Evolutionary conservation across 2,329 filamentous ascomycete genomes (phyloP), one percentile per base, ranked within the genome.

Genomic region (Septoria linicola): DNA sequence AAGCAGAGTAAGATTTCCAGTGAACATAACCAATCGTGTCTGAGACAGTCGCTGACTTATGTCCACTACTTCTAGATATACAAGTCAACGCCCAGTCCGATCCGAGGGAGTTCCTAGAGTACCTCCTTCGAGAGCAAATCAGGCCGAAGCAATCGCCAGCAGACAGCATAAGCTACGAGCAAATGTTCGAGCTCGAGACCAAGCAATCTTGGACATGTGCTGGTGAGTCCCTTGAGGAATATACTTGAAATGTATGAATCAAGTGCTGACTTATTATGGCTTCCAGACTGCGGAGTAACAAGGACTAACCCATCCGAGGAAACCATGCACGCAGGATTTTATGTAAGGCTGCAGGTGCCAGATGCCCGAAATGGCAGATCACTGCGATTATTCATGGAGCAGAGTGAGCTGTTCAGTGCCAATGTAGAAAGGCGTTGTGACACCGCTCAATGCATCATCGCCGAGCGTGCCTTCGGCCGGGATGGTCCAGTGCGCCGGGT

Each of bases 61-160:
- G n/a, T n/a, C n/a, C n/a, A n/a, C 4, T 17, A 45, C 19, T 36
- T 36, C n/a, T 11, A 41, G 3, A 39, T 39, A 13, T 8, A 52
- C 10, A 19, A 34, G 11, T n/a, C n/a, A n/a, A n/a, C n/a, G n/a
- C n/a, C n/a, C 53, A 56, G 32, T 25, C 16, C 19, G 53, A 53
- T 39, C 16, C 44, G 1, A 40, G 37, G 7, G 49, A 50, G 6
- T 53, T 53, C 21, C 13, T 56, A 17, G 25, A 30, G 5, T 56
- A 53, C 19, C 35, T 56, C 4, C 13, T 56, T 2, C 20, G n/a
- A 13, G 17, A 40, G n/a, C 45, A 49, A 4, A 34, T 49, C 8
- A 10, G 27, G 13, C 27, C 25, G 3, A 50, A 43, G 16, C 23
- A 16, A 10, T 35, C 27, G 6, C 19, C 44, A 13, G 37, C n/a